Base-by-base conservation (phyloP, 2,329 filamentous ascomycete species). In the Penicillium sp. region DNA sequence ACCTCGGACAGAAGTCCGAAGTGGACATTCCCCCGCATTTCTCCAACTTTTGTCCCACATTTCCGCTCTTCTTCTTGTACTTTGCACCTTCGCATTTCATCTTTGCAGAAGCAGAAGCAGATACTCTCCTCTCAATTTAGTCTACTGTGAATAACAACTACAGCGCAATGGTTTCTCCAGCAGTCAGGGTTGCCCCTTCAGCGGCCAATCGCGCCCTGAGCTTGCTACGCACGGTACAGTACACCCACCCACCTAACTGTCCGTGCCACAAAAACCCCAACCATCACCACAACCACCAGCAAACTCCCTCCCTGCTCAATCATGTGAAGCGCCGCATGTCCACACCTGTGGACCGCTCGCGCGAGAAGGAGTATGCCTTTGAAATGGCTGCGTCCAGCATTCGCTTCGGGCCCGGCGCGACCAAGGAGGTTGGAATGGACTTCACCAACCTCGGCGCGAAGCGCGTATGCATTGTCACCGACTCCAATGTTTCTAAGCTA, bases 331-430 rank as follows among this genome's bases (percentile, higher is more conserved):
- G 83, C 38, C 78, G 82, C 56, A 76, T 92, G 56, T 91, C 90
- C n/a, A 93, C 90, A 0, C 90, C 92, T 0, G 77, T 88, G 27
- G 87, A 91, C 66, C 76, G 81, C 8, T 81, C 83, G 2, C 83
- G 85, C 60, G 84, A 91, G 67, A 96, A 95, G 72, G 94, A 99
- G 73, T 99, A 99, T 76, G 94, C 94, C 13, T 99, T 99, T 70
- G 94, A 99, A 74, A 96, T 99, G 93, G 94, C 94, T 0, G 91
- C 94, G 1, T 96, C 90, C 1, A 90, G 88, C 27, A 97, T 99
- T 67, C 86, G 94, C 11, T 99, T 97, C 66, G 94, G 94, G 0
- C 90, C 91, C 0, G 94, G 94, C 6, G 89, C 88, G 53, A 99
- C 94, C 23, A 90, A 91, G 73, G 94, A 99, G 74, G 91, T 99